Percentiles rank a stretch among this genome's conserved stretches.
phyloP scores from a whole-genome alignment of 73 alveolate species.

The Tetrahymena malaccensis region DNA sequence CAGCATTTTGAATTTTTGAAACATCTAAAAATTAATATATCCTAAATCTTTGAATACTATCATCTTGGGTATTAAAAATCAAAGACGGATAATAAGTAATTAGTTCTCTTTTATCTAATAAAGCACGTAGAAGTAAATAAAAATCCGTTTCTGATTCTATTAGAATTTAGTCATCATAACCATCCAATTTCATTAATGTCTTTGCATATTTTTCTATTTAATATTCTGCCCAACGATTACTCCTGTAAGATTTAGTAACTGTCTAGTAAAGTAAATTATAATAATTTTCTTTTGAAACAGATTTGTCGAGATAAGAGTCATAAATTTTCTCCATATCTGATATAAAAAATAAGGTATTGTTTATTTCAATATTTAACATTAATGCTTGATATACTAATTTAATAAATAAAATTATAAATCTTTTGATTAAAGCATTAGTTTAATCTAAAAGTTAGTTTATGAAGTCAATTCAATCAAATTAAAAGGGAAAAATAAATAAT shows the following conservation, averaged over 20 bases:
- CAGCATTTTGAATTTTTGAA: not conserved
- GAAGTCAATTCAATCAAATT: too few species aligned
- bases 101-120: not conserved
- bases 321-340: not conserved
- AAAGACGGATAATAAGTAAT: not conserved
- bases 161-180: not conserved
- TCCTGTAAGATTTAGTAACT: not conserved
- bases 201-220: not conserved
- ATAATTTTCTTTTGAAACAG: not conserved
- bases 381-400: too few species aligned
- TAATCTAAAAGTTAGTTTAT: too few species aligned
- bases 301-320: not conserved
- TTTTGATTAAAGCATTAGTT: too few species aligned
- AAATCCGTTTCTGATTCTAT: not conserved
- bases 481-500: too few species aligned
- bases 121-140: not conserved
- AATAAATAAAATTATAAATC: too few species aligned
- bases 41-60: not conserved
- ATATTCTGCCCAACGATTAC: not conserved
- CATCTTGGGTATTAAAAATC: not conserved
- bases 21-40: not conserved
- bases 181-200: not conserved
- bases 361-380: not conserved
- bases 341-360: not conserved
- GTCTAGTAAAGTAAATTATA: not conserved